These are phyloP conservation scores for Talaromyces sp. DNA, from an alignment of 2,329 filamentous ascomycete species.

Conservation along the genomic window DNA sequence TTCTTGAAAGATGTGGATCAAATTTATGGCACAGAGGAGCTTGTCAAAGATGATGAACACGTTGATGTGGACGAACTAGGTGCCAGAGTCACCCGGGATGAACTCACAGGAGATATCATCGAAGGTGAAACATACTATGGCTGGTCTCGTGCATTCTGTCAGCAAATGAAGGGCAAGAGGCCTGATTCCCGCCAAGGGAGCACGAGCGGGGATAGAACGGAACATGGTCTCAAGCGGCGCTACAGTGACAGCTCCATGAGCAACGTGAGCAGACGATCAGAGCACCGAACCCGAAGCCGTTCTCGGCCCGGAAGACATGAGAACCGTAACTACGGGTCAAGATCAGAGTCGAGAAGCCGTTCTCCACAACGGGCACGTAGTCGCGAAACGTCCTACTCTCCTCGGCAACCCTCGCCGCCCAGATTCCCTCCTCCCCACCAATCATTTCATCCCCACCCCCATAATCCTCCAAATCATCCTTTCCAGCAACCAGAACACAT, in stretches of 20 bases:
- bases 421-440: conserved; percentile 27
- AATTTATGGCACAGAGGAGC: conserved; percentile 63
- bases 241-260: conserved; percentile 43
- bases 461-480: conserved; percentile 9
- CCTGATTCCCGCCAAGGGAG: conserved; percentile 46
- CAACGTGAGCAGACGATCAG: conserved; percentile 32
- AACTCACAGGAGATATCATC: conserved; percentile 66
- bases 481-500: no score
- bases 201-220: conserved; percentile 54
- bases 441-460: conserved; percentile 19
- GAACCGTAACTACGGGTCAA: conserved; percentile 24
- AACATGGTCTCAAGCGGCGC: conserved; percentile 41
- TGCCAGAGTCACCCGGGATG: conserved; percentile 66
- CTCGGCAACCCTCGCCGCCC: conserved; percentile 27
- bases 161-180: conserved; percentile 66
- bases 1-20: conserved; percentile 71
- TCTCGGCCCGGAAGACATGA: conserved; percentile 29
- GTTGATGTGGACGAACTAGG: conserved; percentile 76
- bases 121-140: conserved; percentile 80
- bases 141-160: conserved; percentile 79
- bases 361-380: conserved; percentile 31
- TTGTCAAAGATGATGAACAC: conserved; percentile 51
- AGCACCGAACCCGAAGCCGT: conserved; percentile 33
- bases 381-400: conserved; percentile 37
- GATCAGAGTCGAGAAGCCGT: conserved; percentile 31